These are phyloP conservation scores for Asparagopsis taxiformis DNA, from an alignment of 31 red algal genomes.

Conservation along the genomic window DNA sequence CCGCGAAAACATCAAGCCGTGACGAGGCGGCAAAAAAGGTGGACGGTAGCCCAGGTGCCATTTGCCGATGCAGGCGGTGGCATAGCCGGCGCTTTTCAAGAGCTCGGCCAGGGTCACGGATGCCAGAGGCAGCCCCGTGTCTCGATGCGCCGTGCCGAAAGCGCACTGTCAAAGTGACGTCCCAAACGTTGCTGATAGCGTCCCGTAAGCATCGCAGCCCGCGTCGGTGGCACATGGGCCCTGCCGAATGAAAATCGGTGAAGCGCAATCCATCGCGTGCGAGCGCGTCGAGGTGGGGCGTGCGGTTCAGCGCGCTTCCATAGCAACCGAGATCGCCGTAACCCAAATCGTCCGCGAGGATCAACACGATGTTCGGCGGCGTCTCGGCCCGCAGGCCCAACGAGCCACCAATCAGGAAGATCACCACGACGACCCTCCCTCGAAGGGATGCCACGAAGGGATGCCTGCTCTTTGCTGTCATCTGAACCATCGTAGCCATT, in stretches of 20 bases:
- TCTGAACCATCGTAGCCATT: too few species aligned
- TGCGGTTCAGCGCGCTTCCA: conserved; percentile 4
- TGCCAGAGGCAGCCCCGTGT: too few species aligned
- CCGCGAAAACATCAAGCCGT: too few species aligned
- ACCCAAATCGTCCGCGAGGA: conserved; percentile 20
- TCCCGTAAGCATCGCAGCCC: conserved; percentile 8
- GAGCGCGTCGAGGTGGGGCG: conserved; percentile 24
- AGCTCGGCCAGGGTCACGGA: conserved; percentile 21
- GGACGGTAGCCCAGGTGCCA: conserved; percentile 48
- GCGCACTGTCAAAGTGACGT: too few species aligned
- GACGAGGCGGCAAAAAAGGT: too few species aligned
- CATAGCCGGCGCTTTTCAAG: conserved; percentile 24
- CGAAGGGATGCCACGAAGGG: too few species aligned
- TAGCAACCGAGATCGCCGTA: conserved; percentile 23
- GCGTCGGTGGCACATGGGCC: conserved; percentile 15
- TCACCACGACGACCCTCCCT: too few species aligned
- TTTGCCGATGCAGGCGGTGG: conserved; percentile 32
- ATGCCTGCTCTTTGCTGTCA: too few species aligned
- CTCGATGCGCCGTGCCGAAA: too few species aligned
- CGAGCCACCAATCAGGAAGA: too few species aligned
- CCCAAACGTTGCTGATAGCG: too few species aligned
- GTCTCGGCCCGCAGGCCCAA: too few species aligned
- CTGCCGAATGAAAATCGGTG: conserved; percentile 26
- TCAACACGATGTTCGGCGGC: conserved; percentile 29
- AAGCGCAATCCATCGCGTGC: conserved; percentile 4